Base-by-base conservation (phyloP, 2,329 filamentous ascomycete genomes). In the Gaeumannomyces tritici region DNA sequence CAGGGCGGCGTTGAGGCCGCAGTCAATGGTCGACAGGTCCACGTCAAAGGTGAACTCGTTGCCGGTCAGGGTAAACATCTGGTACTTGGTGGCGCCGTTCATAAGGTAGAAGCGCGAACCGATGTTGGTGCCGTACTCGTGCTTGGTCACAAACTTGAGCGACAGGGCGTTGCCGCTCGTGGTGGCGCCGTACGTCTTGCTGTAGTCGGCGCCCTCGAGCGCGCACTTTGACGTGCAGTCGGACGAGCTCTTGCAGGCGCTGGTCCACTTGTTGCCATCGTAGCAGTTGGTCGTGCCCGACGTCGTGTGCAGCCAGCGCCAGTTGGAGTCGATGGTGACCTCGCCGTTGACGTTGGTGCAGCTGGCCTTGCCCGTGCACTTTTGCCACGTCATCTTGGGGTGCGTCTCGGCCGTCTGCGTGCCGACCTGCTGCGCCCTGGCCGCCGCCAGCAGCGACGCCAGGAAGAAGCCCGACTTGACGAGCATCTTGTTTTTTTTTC, bases 41-140 rank as follows among this genome's bases (percentile, higher is more conserved):
- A 88, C 84, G 62, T 87, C 84, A 64, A 89, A 87, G 28, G 83
- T 82, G 71, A 89, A 83, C 71, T 89, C 85, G 68, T 83, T 77
- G 73, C 82, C 82, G 59, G 82, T 76, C 59, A 87, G 75, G 63
- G 82, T 79, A 73, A 88, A 83, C 68, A 81, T 80, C 64, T 72
- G 69, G 67, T 73, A 73, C 67, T 72, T 71, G 66, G 61, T 66
- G 27, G 64, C 59, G 57, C 70, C 68, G 51, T 66, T 67, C 71
- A 73, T 72, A 59, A 73, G 65, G 64, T 73, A 73, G 59, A 71
- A 63, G 57, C 71, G 70, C 54, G 69, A 73, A 42, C 74, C 74
- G 57, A 76, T 70, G 66, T 76, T 76, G 64, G 69, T 76, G 62
- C 64, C 69, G 68, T 74, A 76, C 55, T 69, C 66, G 69, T 75